A percentile compares a stretch with the other conserved stretches of the same genome.
phyloP scores from a whole-genome alignment of 2,329 filamentous ascomycete species.

The Colletotrichum ledebouriae region DNA sequence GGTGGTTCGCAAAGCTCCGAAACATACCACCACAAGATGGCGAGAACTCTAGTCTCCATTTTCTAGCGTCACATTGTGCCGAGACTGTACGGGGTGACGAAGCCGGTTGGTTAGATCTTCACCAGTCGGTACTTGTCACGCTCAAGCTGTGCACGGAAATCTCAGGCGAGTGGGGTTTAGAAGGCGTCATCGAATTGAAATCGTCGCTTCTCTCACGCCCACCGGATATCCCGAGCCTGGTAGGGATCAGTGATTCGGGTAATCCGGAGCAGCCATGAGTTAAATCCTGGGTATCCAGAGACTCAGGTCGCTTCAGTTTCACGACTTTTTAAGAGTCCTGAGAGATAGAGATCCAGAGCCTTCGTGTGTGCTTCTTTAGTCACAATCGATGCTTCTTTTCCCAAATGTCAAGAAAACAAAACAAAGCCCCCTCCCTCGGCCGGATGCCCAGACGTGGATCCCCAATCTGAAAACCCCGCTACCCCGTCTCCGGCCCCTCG shows the following conservation, averaged over 20 bases:
- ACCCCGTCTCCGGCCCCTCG: not conserved
- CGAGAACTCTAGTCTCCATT: not conserved
- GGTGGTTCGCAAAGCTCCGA: slow-evolving; percentile 1
- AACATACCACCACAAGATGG: not conserved
- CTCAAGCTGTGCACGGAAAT: not conserved
- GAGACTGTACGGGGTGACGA: not conserved
- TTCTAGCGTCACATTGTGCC: not conserved
- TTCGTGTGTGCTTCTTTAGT: too few species aligned
- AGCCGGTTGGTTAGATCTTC: not conserved
- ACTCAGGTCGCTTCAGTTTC: not conserved
- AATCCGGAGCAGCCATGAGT: not conserved
- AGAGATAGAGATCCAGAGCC: too few species aligned
- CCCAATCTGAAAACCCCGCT: not conserved
- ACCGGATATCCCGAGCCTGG: not conserved
- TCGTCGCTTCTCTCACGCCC: not conserved
- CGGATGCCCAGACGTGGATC: too few species aligned
- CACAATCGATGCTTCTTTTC: too few species aligned
- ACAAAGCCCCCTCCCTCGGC: too few species aligned
- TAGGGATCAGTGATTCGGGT: not conserved
- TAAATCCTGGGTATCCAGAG: not conserved
- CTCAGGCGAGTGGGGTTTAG: not conserved
- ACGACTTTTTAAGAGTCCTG: not conserved
- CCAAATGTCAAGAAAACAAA: too few species aligned
- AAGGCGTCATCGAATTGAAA: slow-evolving; percentile 10
- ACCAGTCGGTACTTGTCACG: not conserved